Base-by-base conservation (phyloP, 345 rosid species). In the Eucalyptus rudis region DNA sequence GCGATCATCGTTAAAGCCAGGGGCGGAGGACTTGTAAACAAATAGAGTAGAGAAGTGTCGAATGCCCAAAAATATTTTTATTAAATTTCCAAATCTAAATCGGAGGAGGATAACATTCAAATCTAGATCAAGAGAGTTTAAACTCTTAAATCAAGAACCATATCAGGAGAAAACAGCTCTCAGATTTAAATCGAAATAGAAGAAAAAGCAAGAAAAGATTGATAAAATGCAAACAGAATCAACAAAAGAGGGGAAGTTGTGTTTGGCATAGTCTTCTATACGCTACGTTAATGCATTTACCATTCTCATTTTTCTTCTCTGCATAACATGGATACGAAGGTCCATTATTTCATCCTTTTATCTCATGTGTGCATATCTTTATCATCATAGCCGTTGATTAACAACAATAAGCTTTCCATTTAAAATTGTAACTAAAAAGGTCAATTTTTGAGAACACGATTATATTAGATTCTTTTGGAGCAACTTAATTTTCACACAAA, bases 51-150 rank as follows among this genome's bases (percentile, higher is more conserved):
- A 52, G 58, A 1, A 2, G 24, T 19, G 10, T 52, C 10, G 1
- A 0, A 52, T 52, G 2, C 58, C 10, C 2, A 52, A 52, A 52
- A 3, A 52, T 52, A 20, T 52, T 7, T 19, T 52, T 52, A 19
- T 52, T 52, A 7, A 52, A 52, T 3, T 52, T 52, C 10, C 24
- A 52, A 52, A 52, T 52, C 24, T 19, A 52, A 3, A 52, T 52
- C 2, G 2, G 4, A 10, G 7, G 10, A 3, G 10, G 2, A 19
- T 52, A 19, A 52, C 58, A 52, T 19, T 52, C 5, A 3, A 0
- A 52, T 52, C 10, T 52, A 52, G 4, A 52, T 52, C 58, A 52
- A 3, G 58, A 52, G 58, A 52, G 4, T 52, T 52, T 5, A 52
- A 52, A 52, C 10, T 52, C 10, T 52, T 10, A 52, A 52, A 52